A percentile compares a stretch with the other conserved stretches of the same genome.
Conservation (phyloP, 169 alveolate species). For the Cystoisospora suis region DNA sequence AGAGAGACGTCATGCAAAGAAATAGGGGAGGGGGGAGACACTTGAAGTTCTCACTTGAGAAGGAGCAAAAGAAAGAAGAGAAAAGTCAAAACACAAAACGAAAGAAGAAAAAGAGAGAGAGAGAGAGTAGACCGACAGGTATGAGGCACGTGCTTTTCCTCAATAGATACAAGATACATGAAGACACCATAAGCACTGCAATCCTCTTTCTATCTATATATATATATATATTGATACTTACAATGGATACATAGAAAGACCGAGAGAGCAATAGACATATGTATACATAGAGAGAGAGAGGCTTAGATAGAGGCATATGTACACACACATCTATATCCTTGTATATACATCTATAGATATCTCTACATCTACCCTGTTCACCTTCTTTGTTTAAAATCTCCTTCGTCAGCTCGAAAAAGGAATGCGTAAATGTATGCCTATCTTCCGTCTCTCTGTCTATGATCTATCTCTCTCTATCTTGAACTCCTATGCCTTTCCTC, state of each 20-base stretch:
- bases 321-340: background rate
- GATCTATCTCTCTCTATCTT: background rate
- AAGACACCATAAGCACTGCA: background rate
- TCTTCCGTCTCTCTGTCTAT: background rate
- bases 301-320: background rate
- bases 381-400: background rate
- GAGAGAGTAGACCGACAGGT: too few species aligned
- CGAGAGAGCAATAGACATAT: background rate
- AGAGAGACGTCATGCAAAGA: too few species aligned
- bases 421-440: background rate
- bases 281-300: background rate
- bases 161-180: background rate
- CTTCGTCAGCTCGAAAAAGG: too few species aligned
- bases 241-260: background rate
- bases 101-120: background rate
- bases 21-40: background rate
- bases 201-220: background rate
- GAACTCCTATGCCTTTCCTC: background rate
- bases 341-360: background rate
- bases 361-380: background rate
- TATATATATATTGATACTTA: background rate
- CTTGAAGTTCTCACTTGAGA: background rate
- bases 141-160: too few species aligned
- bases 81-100: background rate
- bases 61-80: background rate